These are phyloP conservation scores for Erythrophleum ivorense DNA, from an alignment of 331 rosid genomes.

Conservation along the genomic window DNA sequence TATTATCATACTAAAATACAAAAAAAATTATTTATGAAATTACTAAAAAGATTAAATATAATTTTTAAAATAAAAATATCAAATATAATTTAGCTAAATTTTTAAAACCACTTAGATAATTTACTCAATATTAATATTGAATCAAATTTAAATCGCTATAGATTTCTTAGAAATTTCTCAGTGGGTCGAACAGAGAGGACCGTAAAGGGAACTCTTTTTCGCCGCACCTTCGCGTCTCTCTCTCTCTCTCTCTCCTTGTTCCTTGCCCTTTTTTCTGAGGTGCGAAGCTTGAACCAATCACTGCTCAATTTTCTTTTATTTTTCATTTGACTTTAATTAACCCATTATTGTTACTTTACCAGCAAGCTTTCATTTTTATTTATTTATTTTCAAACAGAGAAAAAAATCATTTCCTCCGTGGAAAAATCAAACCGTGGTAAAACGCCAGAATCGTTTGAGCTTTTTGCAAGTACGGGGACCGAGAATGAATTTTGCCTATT, in stretches of 20 bases:
- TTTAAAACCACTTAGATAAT: not conserved
- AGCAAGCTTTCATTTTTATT: constrained; percentile 45
- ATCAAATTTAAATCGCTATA: not conserved
- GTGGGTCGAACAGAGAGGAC: constrained; percentile 30
- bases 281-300: constrained; percentile 17
- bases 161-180: constrained; percentile 19
- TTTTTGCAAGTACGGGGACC: constrained; percentile 29
- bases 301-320: not conserved
- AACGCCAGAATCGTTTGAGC: constrained; percentile 14
- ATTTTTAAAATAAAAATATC: no score
- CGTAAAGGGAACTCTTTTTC: not conserved
- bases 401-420: not conserved
- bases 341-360: constrained; percentile 55
- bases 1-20: no score
- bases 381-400: not conserved
- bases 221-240: constrained; percentile 11
- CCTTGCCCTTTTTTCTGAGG: not conserved
- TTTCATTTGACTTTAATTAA: constrained; percentile 5
- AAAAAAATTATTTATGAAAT: no score
- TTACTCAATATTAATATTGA: not conserved
- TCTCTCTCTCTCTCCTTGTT: not conserved
- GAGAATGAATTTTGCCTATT: constrained; percentile 5
- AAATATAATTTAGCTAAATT: no score
- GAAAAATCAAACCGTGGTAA: not conserved
- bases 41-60: no score